A percentile compares a stretch with the other conserved stretches of the same genome.
Conservation (phyloP, 805 yeast species). For the Starmerella asiatica region DNA sequence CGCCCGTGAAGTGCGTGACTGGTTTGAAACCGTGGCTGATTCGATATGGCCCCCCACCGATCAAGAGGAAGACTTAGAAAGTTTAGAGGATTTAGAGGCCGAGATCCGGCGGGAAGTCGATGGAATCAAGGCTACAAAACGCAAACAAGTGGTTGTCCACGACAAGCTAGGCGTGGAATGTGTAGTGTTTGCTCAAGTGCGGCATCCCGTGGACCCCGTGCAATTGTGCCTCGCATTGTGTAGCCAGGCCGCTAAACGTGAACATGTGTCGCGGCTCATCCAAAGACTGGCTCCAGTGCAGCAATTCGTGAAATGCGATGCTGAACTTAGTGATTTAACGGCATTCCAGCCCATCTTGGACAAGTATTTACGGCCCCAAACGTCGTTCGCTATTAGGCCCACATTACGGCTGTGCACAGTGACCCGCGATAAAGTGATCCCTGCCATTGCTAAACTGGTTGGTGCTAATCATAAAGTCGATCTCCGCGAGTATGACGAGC, state of each 20-base stretch:
- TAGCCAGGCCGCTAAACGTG: conserved; percentile 38
- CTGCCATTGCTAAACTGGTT: conserved; percentile 54
- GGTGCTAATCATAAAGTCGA: conserved; percentile 69
- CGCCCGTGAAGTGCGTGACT: conserved; percentile 18
- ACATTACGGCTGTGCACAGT: conserved; percentile 59
- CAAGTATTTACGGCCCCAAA: conserved; percentile 51
- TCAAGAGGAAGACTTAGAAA: conserved; percentile 31
- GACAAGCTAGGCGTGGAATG: conserved; percentile 29
- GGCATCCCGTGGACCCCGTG: conserved; percentile 69
- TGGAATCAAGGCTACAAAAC: conserved; percentile 36
- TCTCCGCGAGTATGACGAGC: conserved; percentile 60
- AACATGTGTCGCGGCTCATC: conserved; percentile 34
- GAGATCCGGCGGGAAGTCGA: conserved; percentile 51
- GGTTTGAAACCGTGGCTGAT: conserved; percentile 31
- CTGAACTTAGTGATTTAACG: conserved; percentile 53
- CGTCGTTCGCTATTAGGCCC: conserved; percentile 67
- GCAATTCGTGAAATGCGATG: conserved; percentile 43
- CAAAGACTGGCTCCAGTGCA: conserved; percentile 74
- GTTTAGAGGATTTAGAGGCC: conserved; percentile 50
- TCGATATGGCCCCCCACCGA: conserved; percentile 9
- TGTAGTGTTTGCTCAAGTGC: conserved; percentile 68
- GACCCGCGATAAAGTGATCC: conserved; percentile 60
- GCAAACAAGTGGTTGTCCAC: conserved; percentile 20
- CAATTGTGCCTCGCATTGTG: conserved; percentile 52
- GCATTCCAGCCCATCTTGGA: conserved; percentile 45